Conservation (phyloP, 805 yeast genomes). For the Candida saitoana region DNA sequence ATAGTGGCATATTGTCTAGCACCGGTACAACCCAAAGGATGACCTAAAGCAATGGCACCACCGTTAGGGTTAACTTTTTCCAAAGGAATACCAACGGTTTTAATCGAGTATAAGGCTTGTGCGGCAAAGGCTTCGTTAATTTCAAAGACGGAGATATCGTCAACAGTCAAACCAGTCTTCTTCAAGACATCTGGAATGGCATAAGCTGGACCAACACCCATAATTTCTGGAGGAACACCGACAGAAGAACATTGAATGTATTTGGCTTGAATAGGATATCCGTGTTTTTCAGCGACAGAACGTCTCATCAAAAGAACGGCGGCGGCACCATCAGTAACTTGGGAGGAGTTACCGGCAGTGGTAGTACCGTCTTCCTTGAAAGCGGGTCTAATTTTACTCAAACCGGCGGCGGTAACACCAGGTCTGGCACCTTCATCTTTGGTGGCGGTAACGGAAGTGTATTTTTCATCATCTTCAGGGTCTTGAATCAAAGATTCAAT, state of each 20-base stretch:
- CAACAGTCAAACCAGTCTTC: slow-evolving; percentile 53
- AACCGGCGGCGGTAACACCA: slow-evolving; percentile 75
- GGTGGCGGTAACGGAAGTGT: slow-evolving; percentile 47
- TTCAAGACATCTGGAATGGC: slow-evolving; percentile 85
- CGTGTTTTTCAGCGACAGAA: slow-evolving; percentile 71
- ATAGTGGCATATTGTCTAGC: slow-evolving; percentile 91
- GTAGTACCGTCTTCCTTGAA: slow-evolving; percentile 81
- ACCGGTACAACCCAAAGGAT: slow-evolving; percentile 67
- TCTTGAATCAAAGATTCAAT: slow-evolving; percentile 56
- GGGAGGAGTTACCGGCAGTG: slow-evolving; percentile 96
- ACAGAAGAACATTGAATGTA: slow-evolving; percentile 74
- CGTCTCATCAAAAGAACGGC: slow-evolving; percentile 83
- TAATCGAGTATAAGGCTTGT: slow-evolving; percentile 77
- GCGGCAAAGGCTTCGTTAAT: slow-evolving; percentile 97
- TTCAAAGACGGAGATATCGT: slow-evolving; percentile 75
- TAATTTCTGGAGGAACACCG: slow-evolving; percentile 95
- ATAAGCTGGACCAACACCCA: slow-evolving; percentile 97
- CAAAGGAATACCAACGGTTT: slow-evolving; percentile 59
- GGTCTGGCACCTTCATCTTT: slow-evolving; percentile 87
- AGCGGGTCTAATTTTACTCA: slow-evolving; percentile 79
- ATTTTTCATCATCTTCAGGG: slow-evolving; percentile 34
- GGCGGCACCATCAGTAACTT: slow-evolving; percentile 94
- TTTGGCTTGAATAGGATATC: slow-evolving; percentile 72
- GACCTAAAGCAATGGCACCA: slow-evolving; percentile 96
- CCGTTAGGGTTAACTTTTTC: slow-evolving; percentile 78